phyloP scores from a whole-genome alignment of 371 early-diverging fungal species.

The Mucor plumbeus region DNA sequence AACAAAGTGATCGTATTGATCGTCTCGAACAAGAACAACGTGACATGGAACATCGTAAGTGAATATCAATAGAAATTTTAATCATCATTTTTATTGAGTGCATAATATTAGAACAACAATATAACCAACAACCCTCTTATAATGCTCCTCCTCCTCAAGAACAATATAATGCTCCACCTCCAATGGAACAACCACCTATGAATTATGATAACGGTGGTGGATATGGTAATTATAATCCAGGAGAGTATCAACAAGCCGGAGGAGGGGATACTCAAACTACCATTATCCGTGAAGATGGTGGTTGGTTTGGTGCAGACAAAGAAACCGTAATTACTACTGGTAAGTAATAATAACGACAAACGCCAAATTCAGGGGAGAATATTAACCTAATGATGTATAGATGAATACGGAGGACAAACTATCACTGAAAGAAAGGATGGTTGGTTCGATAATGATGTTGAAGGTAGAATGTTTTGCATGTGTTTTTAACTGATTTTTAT shows the following conservation, averaged over 20 bases:
- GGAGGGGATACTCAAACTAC: constrained; percentile 30
- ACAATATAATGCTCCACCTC: constrained; percentile 6
- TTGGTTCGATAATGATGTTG: constrained; percentile 36
- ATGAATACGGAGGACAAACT: constrained; percentile 42
- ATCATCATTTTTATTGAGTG: background rate
- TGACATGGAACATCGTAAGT: constrained; percentile 27
- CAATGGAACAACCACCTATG: constrained; percentile 7
- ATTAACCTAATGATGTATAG: constrained; percentile 12
- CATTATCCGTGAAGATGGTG: constrained; percentile 48
- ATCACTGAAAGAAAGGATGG: constrained; percentile 38
- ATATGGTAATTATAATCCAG: constrained; percentile 16
- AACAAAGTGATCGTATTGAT: constrained; percentile 40
- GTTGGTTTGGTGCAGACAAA: constrained; percentile 41
- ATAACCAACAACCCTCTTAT: constrained; percentile 15
- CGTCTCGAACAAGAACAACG: constrained; percentile 37
- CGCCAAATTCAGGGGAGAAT: background rate
- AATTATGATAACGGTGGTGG: constrained; percentile 7
- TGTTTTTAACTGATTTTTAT: background rate
- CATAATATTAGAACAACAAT: background rate
- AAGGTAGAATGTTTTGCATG: constrained; percentile 23
- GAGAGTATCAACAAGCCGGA: constrained; percentile 19
- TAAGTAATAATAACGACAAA: constrained; percentile 11
- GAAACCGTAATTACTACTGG: constrained; percentile 40
- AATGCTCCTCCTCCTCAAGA: constrained; percentile 16
- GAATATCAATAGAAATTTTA: background rate